Base-by-base conservation (phyloP, 139 green algal genomes). In the Picochlorum sp. region DNA sequence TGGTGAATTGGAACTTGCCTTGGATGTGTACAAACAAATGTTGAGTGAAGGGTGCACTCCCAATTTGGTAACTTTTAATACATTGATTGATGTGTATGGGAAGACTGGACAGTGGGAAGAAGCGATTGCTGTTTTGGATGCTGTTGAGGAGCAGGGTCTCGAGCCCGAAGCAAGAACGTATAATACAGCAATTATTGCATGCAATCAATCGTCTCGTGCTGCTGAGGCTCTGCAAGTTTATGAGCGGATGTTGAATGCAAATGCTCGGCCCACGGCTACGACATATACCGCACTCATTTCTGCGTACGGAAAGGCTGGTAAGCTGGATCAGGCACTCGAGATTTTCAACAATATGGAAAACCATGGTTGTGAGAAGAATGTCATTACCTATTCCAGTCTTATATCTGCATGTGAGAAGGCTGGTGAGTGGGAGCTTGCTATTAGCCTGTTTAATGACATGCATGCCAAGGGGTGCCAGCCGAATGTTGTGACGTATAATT, bases 401-500 rank as follows among this genome's bases (percentile, higher is more conserved):
- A 77, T 83, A 79, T 64, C 38, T 24, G 69, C 74, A 26, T 78
- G 65, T 52, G 75, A 78, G 50, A 86, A 86, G 65, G 87, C 83
- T 10, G 87, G 86, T 38, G 72, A 81, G 16, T 92, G 84, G 81
- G 79, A 93, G 72, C 81, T 85, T 15, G 88, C 88, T 6, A 72
- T 94, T 66, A 69, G 85, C 56, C 78, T 95, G 26, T 92, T 92
- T 49, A 66, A 79, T 11, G 85, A 94, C 62, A 95, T 95, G 88
- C 75, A 85, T 70, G 52, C 63, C 3, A 81, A 91, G 58, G 79
- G 77, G 51, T 86, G 79, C 71, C 62, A 72, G 16, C 86, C 88
- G 32, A 92, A 91, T 67, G 80, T 88, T 10, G 89, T 92, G 3
- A 94, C 86, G 13, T 94, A 80, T 77, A 95, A 95, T 76, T 86